Evolutionary conservation across 768 basidiomycete species (phyloP).

Genomic region (Tubosaeta sp.): DNA sequence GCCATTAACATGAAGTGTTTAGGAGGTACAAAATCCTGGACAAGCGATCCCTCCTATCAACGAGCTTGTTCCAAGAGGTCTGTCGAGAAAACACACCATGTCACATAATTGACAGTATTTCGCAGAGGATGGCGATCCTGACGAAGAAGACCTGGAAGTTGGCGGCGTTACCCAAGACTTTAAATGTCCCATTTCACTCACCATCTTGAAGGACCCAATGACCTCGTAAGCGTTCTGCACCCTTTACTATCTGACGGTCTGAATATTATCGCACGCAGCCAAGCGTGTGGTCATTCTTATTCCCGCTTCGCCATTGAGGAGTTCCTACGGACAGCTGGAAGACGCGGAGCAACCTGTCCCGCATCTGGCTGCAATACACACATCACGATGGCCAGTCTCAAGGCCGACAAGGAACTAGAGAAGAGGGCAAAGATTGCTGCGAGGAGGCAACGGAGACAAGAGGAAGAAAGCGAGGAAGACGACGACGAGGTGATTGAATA

Average conservation of each 20-base stretch:
- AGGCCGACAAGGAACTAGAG: constrained; percentile 53
- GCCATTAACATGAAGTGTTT: constrained; percentile 7
- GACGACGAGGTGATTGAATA: constrained; percentile 57
- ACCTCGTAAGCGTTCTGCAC: constrained; percentile 61
- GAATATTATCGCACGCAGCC: constrained; percentile 34
- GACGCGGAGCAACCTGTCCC: constrained; percentile 51
- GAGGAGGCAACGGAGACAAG: constrained; percentile 47
- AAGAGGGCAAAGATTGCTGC: constrained; percentile 57
- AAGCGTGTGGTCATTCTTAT: constrained; percentile 77
- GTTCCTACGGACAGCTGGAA: constrained; percentile 43
- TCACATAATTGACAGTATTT: not conserved
- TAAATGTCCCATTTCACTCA: constrained; percentile 79
- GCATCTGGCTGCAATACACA: constrained; percentile 65
- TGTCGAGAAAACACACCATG: not conserved
- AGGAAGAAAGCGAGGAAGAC: constrained; percentile 30
- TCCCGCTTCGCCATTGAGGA: constrained; percentile 66
- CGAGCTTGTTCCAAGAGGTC: constrained; percentile 68
- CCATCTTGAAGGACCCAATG: constrained; percentile 62
- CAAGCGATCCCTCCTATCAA: constrained; percentile 73
- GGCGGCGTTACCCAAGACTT: constrained; percentile 82
- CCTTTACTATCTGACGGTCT: not conserved
- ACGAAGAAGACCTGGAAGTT: constrained; percentile 84
- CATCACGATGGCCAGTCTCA: constrained; percentile 49
- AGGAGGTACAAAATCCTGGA: constrained; percentile 69
- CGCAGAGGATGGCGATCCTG: constrained; percentile 74